Conservation (phyloP, 23 red algal species). For the Gracilaria gracilis region DNA sequence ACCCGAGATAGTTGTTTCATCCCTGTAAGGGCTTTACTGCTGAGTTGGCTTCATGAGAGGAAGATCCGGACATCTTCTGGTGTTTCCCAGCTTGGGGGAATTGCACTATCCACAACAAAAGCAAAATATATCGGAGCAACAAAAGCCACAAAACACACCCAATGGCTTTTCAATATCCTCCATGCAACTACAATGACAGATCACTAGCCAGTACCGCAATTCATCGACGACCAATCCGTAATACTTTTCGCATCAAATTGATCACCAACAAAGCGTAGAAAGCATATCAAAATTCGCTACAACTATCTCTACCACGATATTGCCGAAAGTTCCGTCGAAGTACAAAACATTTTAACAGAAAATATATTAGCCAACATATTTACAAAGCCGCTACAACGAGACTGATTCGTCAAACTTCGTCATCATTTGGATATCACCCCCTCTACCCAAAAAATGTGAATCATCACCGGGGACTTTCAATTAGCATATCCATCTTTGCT, state of each 20-base stretch:
- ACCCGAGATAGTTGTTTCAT: too few species aligned
- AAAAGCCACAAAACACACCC: neutral
- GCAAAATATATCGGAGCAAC: conserved; percentile 13
- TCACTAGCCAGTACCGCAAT: neutral
- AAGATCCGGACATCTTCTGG: too few species aligned
- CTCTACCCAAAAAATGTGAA: too few species aligned
- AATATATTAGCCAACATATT: conserved; percentile 2
- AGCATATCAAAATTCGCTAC: conserved; percentile 6
- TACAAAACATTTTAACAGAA: neutral
- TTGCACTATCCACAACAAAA: neutral
- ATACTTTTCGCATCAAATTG: neutral
- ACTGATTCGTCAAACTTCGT: neutral
- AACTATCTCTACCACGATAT: neutral
- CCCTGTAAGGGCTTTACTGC: too few species aligned
- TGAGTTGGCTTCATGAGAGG: too few species aligned
- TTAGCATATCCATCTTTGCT: too few species aligned
- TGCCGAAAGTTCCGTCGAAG: neutral
- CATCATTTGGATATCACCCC: too few species aligned
- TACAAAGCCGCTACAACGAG: conserved; percentile 11
- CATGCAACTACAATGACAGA: neutral
- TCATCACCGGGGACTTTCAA: too few species aligned
- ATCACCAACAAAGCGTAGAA: conserved; percentile 24
- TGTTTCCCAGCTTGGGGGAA: too few species aligned
- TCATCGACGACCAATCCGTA: conserved; percentile 19
- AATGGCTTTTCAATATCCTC: neutral